Evolutionary conservation across 2,329 filamentous ascomycete species (phyloP).

Genomic region (Setomelanomma holmii): DNA sequence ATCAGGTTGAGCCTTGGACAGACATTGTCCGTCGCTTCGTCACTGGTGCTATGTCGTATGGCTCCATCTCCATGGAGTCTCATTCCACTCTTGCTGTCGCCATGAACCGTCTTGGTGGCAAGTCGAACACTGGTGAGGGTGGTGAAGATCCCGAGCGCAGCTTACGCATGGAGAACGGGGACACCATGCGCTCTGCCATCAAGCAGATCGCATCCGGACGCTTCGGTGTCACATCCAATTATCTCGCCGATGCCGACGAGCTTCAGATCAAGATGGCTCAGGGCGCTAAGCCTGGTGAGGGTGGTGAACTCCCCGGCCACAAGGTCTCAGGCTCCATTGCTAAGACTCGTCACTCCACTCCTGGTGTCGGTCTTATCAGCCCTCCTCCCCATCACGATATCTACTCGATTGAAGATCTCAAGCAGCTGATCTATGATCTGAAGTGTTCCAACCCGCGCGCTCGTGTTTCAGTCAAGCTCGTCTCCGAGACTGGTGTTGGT

Average conservation of each 20-base stretch:
- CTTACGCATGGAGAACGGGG: conserved; percentile 84
- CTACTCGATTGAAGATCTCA: conserved; percentile 97
- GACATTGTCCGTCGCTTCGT: conserved; percentile 97
- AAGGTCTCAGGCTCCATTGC: conserved; percentile 96
- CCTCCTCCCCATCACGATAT: conserved; percentile 98
- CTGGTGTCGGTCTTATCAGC: conserved; percentile 94
- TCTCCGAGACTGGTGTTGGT: conserved; percentile 95
- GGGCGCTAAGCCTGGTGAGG: conserved; percentile 96
- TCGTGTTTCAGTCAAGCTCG: conserved; percentile 94
- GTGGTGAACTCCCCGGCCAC: conserved; percentile 94
- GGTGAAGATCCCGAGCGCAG: conserved; percentile 94
- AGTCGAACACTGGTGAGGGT: conserved; percentile 97
- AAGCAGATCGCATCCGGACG: conserved; percentile 97
- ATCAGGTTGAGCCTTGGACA: conserved; percentile 97
- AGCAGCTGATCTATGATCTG: conserved; percentile 96
- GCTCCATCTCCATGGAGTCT: conserved; percentile 97
- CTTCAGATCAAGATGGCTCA: conserved; percentile 99
- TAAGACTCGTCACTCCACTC: conserved; percentile 92
- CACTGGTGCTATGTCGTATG: conserved; percentile 98
- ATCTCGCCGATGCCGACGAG: conserved; percentile 93
- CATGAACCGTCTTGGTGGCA: conserved; percentile 95
- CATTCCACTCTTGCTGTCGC: conserved; percentile 94
- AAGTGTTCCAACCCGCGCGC: conserved; percentile 95
- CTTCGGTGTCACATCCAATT: conserved; percentile 94
- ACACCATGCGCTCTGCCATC: conserved; percentile 96